Evolutionary conservation across 441 rosid species (phyloP), one percentile per base, ranked within the genome.

Genomic region (Bocquillonia castaneifolia): DNA sequence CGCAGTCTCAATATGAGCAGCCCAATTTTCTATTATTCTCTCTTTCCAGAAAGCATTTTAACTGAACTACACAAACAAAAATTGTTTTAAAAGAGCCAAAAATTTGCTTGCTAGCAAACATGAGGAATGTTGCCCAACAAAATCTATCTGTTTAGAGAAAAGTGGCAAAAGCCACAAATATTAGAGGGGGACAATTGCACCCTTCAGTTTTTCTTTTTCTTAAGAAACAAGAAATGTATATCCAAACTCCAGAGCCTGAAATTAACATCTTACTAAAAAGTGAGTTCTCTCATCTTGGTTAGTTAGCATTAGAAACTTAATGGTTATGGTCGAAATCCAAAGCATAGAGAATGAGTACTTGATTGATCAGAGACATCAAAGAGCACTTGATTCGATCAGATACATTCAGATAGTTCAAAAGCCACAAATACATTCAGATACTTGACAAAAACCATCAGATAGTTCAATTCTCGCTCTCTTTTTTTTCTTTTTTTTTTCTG

Each of bases 21-120:
- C 17, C 32, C n/a, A 10, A 47, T 68, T 48, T 4, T 25, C 47
- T 58, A 57, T 14, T 31, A 15, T 37, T 56, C 7, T 26, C 5
- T 54, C 18, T 17, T 14, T 14, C 55, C 55, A 6, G 2, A n/a
- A n/a, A n/a, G n/a, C n/a, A n/a, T n/a, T 54, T 23, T 42, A 26
- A 39, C 10, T 18, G 13, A 45, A 45, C 6, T 14, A 45, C 7
- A 25, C 7, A 26, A 28, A 15, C 10, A 17, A 17, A 34, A 57
- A 58, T 58, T 20, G 56, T 58, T 56, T 20, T n/a, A 22, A 28
- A 39, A 69, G 32, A 69, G 13, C 60, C 26, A 23, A 59, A 7
- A 37, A 55, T 42, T 5, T 51, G 29, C 39, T 32, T 58, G 55
- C 62, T 25, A n/a, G 1, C 31, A 59, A 22, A 18, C 6, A 0